Evolutionary conservation across 768 basidiomycete genomes (phyloP).

Genomic region (Rhizopogon vesiculosus): DNA sequence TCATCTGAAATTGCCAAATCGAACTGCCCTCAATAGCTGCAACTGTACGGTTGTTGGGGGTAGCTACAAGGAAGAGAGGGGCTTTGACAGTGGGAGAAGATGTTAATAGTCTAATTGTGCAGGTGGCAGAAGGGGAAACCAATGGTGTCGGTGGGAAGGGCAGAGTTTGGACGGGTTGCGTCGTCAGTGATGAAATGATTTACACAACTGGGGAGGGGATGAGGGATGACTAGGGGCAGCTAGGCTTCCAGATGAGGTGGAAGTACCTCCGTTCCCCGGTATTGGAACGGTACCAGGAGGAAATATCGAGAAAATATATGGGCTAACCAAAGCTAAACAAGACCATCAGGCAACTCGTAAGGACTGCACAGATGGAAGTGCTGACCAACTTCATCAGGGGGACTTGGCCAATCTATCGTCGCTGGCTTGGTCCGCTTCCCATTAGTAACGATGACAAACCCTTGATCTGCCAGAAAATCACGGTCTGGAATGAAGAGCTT

Average conservation of each 20-base stretch:
- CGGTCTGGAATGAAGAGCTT: background rate
- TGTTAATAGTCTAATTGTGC: conserved; percentile 61
- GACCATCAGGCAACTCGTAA: conserved; percentile 52
- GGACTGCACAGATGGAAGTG: conserved; percentile 42
- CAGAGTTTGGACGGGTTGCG: conserved; percentile 45
- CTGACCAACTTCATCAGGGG: conserved; percentile 76
- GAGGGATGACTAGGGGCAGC: conserved; percentile 25
- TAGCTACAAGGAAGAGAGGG: conserved; percentile 58
- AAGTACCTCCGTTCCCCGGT: conserved; percentile 15
- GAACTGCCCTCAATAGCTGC: conserved; percentile 68
- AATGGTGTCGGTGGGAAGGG: conserved; percentile 44
- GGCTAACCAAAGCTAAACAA: conserved; percentile 52
- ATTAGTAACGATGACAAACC: conserved; percentile 57
- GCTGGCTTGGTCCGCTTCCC: conserved; percentile 46
- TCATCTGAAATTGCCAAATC: conserved; percentile 73
- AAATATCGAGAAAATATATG: conserved; percentile 66
- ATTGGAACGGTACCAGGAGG: conserved; percentile 58
- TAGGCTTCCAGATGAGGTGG: conserved; percentile 20
- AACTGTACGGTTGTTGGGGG: conserved; percentile 66
- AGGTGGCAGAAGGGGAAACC: conserved; percentile 31
- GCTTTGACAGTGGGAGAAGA: conserved; percentile 48
- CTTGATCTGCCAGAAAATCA: conserved; percentile 47
- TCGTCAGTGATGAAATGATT: conserved; percentile 66
- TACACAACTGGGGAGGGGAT: conserved; percentile 60
- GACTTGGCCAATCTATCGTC: conserved; percentile 68